Conservation (phyloP, 1,139 yeast genomes). For the Blastobotrys raffinosifermentans region DNA sequence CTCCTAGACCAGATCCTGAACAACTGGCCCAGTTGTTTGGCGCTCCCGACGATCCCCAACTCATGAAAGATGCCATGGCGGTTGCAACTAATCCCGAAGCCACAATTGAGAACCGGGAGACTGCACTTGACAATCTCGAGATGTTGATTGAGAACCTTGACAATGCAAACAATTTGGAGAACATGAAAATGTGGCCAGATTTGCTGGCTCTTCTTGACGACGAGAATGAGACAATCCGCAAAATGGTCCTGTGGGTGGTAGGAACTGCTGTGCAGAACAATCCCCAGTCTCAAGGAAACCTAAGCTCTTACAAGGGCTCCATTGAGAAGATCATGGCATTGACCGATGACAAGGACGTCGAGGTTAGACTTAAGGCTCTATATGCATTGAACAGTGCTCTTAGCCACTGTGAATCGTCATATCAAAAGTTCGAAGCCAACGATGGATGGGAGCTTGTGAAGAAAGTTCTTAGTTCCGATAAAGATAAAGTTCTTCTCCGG, state of each 20-base stretch:
- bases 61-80: conserved; percentile 63
- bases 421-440: conserved; percentile 45
- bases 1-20: conserved; percentile 51
- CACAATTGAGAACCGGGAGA: conserved; percentile 51
- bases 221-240: conserved; percentile 43
- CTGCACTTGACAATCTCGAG: conserved; percentile 87
- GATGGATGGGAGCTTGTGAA: conserved; percentile 59
- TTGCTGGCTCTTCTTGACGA: conserved; percentile 48
- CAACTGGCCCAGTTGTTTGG: conserved; percentile 55
- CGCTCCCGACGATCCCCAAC: conserved; percentile 55
- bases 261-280: conserved; percentile 95
- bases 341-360: conserved; percentile 24
- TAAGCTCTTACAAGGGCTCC: conserved; percentile 22
- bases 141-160: conserved; percentile 92
- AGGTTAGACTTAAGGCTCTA: conserved; percentile 54
- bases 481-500: conserved; percentile 35
- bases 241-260: conserved; percentile 63
- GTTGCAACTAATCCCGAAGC: conserved; percentile 62
- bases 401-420: conserved; percentile 62
- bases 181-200: conserved; percentile 73
- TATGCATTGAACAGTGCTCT: conserved; percentile 72
- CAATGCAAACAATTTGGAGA: conserved; percentile 88
- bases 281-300: conserved; percentile 32
- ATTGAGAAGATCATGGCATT: conserved; percentile 23
- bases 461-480: conserved; percentile 20